A percentile compares a stretch with the other conserved stretches of the same genome.
Conservation (phyloP, 306 rosid genomes). For the Cucurbita pepo region DNA sequence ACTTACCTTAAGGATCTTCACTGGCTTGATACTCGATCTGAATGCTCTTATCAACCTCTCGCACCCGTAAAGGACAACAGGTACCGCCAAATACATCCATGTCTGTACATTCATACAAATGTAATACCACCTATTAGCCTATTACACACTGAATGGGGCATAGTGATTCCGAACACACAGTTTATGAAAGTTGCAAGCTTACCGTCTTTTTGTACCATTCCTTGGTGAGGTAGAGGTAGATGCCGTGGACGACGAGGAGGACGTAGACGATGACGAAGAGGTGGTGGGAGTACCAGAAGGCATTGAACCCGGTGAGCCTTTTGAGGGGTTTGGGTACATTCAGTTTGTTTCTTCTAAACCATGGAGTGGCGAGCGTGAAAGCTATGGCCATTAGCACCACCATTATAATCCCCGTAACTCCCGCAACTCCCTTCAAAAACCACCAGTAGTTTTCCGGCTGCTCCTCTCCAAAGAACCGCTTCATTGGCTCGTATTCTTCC, state of each 20-base stretch:
- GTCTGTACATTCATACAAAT: slow-evolving; percentile 14
- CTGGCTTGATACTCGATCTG: slow-evolving; percentile 44
- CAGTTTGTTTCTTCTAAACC: slow-evolving; percentile 47
- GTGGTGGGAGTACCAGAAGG: slow-evolving; percentile 58
- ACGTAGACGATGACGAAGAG: slow-evolving; percentile 39
- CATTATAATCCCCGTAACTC: slow-evolving; percentile 22
- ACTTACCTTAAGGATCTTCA: slow-evolving; percentile 35
- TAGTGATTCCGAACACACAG: no score
- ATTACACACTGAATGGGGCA: not conserved
- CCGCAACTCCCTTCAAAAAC: slow-evolving; percentile 39
- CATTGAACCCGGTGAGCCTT: slow-evolving; percentile 44
- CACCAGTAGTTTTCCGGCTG: slow-evolving; percentile 40
- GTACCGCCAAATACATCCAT: slow-evolving; percentile 45
- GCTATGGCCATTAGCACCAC: slow-evolving; percentile 48
- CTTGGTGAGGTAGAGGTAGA: slow-evolving; percentile 35
- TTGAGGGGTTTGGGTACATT: slow-evolving; percentile 32
- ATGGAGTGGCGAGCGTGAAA: slow-evolving; percentile 43
- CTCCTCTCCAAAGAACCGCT: slow-evolving; percentile 24
- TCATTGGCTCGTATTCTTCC: slow-evolving; percentile 23
- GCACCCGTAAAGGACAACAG: slow-evolving; percentile 25
- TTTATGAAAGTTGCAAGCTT: not conserved
- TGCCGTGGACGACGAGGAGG: slow-evolving; percentile 36
- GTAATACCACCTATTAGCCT: not conserved
- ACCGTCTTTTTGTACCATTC: slow-evolving; percentile 42
- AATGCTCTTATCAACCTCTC: slow-evolving; percentile 37